These are phyloP conservation scores for Exsudoporus floridanus DNA, from an alignment of 1,284 basidiomycete genomes.

Conservation along the genomic window DNA sequence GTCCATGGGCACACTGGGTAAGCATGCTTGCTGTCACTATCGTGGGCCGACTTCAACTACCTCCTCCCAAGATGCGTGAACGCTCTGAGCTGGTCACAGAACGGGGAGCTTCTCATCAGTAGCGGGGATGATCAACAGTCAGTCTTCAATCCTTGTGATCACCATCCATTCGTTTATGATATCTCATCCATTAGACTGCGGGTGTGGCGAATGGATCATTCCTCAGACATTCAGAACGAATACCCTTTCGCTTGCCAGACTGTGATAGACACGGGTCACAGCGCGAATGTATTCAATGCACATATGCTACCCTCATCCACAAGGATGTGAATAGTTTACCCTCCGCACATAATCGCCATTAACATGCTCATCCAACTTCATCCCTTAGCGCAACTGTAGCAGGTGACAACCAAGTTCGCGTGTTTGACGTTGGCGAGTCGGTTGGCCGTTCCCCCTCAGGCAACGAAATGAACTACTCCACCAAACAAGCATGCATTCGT, in stretches of 20 bases:
- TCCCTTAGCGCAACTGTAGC: slow-evolving; percentile 66
- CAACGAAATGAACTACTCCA: slow-evolving; percentile 41
- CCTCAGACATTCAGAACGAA: slow-evolving; percentile 32
- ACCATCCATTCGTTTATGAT: slow-evolving; percentile 30
- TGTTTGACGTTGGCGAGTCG: slow-evolving; percentile 72
- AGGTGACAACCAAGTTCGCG: slow-evolving; percentile 77
- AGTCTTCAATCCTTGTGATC: slow-evolving; percentile 32
- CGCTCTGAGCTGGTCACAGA: slow-evolving; percentile 79
- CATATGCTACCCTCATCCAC: slow-evolving; percentile 78
- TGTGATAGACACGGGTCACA: slow-evolving; percentile 77
- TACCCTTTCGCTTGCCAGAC: slow-evolving; percentile 64
- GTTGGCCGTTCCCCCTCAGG: slow-evolving; percentile 38
- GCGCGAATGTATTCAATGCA: slow-evolving; percentile 84
- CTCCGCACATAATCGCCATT: background rate
- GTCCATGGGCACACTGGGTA: slow-evolving; percentile 65
- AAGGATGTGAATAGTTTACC: slow-evolving; percentile 50
- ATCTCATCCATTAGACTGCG: slow-evolving; percentile 47
- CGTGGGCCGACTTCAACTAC: background rate
- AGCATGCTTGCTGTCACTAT: slow-evolving; percentile 17
- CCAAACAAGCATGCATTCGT: slow-evolving; percentile 48
- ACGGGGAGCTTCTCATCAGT: slow-evolving; percentile 72
- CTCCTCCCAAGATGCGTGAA: slow-evolving; percentile 67
- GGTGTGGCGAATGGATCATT: slow-evolving; percentile 61
- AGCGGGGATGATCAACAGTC: slow-evolving; percentile 85
- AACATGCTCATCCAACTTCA: slow-evolving; percentile 15